Base-by-base conservation (phyloP, 306 rosid genomes). In the Cucumis cinereus region DNA sequence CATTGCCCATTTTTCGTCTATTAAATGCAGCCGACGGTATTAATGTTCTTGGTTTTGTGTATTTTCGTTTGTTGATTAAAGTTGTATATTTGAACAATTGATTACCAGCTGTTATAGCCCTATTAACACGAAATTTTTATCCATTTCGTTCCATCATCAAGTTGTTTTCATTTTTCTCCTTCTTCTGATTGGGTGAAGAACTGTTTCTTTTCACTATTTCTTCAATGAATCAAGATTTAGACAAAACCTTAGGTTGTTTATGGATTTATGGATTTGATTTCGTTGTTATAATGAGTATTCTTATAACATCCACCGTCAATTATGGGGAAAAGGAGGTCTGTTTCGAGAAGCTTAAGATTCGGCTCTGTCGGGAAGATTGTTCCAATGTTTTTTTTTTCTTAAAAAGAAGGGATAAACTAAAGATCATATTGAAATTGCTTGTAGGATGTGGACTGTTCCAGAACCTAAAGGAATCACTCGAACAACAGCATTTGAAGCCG, bases 401-500 rank as follows among this genome's bases (percentile, higher is more conserved):
- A 14, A 41, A 36, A 33, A 36, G 7, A 6, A 41, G 47, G 9
- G 10, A 41, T 77, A 85, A 38, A 41, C 59, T 71, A 26, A 71
- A 28, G 61, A 33, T 59, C 66, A 14, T n/a, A 80, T 78, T 75
- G 20, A 55, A 79, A 28, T 47, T 70, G 77, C 67, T 82, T 7
- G 52, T 87, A 94, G 97, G 88, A 87, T 90, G 90, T 92, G 99
- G 99, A 84, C 80, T 75, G 81, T 90, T 76, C 92, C 95, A 40
- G 97, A 92, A 80, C 88, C 89, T 17, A 83, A 78, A 77, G 90
- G 84, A 61, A 67, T 90, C 58, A 75, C 87, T 20, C 78, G 93
- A 80, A 81, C 93, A 36, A 78, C 90, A 13, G 68, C 97, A 6
- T 17, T 82, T 53, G 97, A 95, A 78, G 85, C 87, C 68, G 91